Base-by-base conservation (phyloP, 2,329 filamentous ascomycete species). In the Fusarium xylarioides region DNA sequence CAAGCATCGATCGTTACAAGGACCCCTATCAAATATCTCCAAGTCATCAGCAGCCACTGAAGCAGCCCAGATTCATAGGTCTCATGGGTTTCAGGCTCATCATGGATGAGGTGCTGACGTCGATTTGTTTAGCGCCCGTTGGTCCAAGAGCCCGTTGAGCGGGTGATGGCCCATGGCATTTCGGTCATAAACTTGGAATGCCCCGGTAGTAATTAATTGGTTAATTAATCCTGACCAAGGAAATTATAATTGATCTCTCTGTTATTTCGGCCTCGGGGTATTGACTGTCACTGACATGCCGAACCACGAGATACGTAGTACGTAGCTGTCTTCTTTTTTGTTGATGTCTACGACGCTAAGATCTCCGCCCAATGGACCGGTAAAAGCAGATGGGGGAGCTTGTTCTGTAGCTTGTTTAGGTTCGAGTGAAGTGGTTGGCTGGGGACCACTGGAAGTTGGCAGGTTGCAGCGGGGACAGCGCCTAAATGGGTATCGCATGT, bases 121-220 rank as follows among this genome's bases (percentile, higher is more conserved):
- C 38, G 10, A 49, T 47, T 43, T 30, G 38, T 44, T 58, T 54
- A 59, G 53, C 53, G 40, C 43, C 67, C 46, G 44, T 68, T 67
- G 54, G 65, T 49, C 66, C 34, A 70, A 59, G 46, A 68, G 42
- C 68, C 43, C 56, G 70, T 73, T 73, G 70, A 62, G 70, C 53
- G 49, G 70, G 66, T 73, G 70, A 73, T 59, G 61, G 53, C 38
- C 50, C 38, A 52, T 52, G 58, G 18, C 42, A 53, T 65, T 53
- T 70, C 46, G 69, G 69, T 61, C 26, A 50, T 32, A 66, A 61
- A 32, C 64, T 53, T 66, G 52, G 56, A 44, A 64, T 30, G 40
- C 43, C 61, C 70, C 54, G 26, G 53, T 50, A 42, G 52, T 50
- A 43, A 57, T 44, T 26, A 54, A 19, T 54, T n/a, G 26, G 11